A percentile compares a stretch with the other conserved stretches of the same genome.
Evolutionary conservation across 1,139 yeast genomes (phyloP).

Genomic region (Pichia inconspicua): DNA sequence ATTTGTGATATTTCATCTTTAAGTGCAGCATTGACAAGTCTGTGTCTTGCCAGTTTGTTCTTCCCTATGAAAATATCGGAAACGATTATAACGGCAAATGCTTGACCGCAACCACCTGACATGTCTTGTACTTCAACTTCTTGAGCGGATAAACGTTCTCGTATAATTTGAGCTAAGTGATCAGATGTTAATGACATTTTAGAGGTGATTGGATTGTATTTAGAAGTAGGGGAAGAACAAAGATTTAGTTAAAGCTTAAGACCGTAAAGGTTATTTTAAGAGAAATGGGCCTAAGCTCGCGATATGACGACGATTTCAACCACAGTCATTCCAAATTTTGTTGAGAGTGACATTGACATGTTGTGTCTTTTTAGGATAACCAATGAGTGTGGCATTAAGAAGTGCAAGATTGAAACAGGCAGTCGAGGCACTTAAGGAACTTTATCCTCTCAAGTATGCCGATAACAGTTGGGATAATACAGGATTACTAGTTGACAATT

Average conservation of each 20-base stretch:
- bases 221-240: too few relatives aligned
- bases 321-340: too few relatives aligned
- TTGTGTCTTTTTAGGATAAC: neutral
- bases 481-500: slow-evolving; percentile 69
- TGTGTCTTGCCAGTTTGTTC: slow-evolving; percentile 77
- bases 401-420: slow-evolving; percentile 2
- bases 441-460: slow-evolving; percentile 39
- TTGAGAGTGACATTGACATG: neutral
- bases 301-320: too few relatives aligned
- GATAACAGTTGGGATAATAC: slow-evolving; percentile 92
- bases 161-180: slow-evolving; percentile 38
- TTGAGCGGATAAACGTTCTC: slow-evolving; percentile 43
- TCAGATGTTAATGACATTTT: slow-evolving; percentile 33
- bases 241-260: too few relatives aligned
- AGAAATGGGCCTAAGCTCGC: too few relatives aligned
- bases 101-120: slow-evolving; percentile 85
- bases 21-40: slow-evolving; percentile 72
- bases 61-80: slow-evolving; percentile 70
- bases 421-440: slow-evolving; percentile 31
- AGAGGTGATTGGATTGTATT: neutral
- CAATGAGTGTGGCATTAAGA: slow-evolving; percentile 1
- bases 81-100: slow-evolving; percentile 80
- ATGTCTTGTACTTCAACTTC: slow-evolving; percentile 61
- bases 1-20: slow-evolving; percentile 76
- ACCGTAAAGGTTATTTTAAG: too few relatives aligned